These are phyloP conservation scores for Colletotrichum spinosum DNA, from an alignment of 2,329 filamentous ascomycete species.

Conservation along the genomic window DNA sequence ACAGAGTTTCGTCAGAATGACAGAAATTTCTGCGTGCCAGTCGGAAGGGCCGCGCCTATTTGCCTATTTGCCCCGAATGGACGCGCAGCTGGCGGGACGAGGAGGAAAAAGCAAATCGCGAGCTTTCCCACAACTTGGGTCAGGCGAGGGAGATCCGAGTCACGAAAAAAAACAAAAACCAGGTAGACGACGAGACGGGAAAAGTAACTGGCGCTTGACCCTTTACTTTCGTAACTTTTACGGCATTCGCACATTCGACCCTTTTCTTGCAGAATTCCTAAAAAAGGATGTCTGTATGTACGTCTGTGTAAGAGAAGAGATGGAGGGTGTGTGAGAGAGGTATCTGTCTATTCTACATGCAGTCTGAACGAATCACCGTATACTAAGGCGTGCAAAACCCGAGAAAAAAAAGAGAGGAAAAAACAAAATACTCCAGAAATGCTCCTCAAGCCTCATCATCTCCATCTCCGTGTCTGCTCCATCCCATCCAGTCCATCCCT, in stretches of 20 bases:
- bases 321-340: constrained; percentile 2
- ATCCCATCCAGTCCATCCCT: constrained; percentile 4
- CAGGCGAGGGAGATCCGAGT: constrained; percentile 12
- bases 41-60: neutral
- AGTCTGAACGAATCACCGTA: too few species aligned
- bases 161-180: neutral
- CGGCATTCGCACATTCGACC: neutral
- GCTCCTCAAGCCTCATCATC: neutral
- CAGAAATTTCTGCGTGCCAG: constrained; percentile 6
- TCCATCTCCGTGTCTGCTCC: constrained; percentile 11
- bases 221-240: neutral
- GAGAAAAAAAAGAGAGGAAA: neutral
- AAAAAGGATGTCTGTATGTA: neutral
- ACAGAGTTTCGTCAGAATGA: neutral
- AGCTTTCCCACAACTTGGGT: neutral
- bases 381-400: constrained; percentile 1
- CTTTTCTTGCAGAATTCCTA: neutral
- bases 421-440: neutral
- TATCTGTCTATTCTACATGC: constrained; percentile 23
- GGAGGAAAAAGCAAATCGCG: constrained; percentile 26
- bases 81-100: neutral
- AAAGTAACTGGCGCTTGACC: constrained; percentile 11
- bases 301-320: too few species aligned
- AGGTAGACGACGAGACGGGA: constrained; percentile 1
- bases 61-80: constrained; percentile 17